Conservation (phyloP, 495 filamentous ascomycete species). For the Penicillium angulare region DNA sequence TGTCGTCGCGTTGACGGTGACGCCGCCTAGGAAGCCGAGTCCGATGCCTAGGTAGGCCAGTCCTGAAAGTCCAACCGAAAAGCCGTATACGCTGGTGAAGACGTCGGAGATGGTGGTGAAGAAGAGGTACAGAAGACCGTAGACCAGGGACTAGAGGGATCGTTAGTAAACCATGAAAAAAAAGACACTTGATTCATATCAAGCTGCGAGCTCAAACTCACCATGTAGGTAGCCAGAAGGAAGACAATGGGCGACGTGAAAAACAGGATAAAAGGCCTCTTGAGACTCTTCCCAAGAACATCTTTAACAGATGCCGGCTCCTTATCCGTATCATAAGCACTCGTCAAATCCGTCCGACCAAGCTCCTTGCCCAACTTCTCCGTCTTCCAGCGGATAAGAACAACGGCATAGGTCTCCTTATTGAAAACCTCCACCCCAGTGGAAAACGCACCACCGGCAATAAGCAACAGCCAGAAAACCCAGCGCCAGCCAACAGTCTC, state of each 20-base stretch:
- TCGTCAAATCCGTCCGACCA: slow-evolving; percentile 39
- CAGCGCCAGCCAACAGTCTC: slow-evolving; percentile 57
- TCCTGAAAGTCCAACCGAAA: slow-evolving; percentile 53
- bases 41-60: slow-evolving; percentile 62
- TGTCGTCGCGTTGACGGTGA: slow-evolving; percentile 50
- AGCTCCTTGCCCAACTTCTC: slow-evolving; percentile 28
- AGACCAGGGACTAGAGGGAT: too few species aligned
- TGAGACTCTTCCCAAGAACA: slow-evolving; percentile 35
- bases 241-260: slow-evolving; percentile 50
- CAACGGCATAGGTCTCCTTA: slow-evolving; percentile 50
- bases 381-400: slow-evolving; percentile 50
- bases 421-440: slow-evolving; percentile 47
- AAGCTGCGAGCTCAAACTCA: too few species aligned
- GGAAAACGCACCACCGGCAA: slow-evolving; percentile 41
- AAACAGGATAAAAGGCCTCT: slow-evolving; percentile 46
- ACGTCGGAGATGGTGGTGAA: slow-evolving; percentile 65
- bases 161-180: too few species aligned
- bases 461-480: slow-evolving; percentile 61
- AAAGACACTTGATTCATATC: too few species aligned
- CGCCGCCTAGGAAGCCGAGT: slow-evolving; percentile 52
- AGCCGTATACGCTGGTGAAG: slow-evolving; percentile 57
- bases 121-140: slow-evolving; percentile 66
- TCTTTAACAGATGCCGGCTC: neutral
- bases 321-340: slow-evolving; percentile 14
- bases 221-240: slow-evolving; percentile 56